Percentiles rank a stretch among this genome's conserved stretches.
These are phyloP conservation scores for Claviceps sp. DNA, from an alignment of 2,329 filamentous ascomycete genomes.

Conservation along the genomic window DNA sequence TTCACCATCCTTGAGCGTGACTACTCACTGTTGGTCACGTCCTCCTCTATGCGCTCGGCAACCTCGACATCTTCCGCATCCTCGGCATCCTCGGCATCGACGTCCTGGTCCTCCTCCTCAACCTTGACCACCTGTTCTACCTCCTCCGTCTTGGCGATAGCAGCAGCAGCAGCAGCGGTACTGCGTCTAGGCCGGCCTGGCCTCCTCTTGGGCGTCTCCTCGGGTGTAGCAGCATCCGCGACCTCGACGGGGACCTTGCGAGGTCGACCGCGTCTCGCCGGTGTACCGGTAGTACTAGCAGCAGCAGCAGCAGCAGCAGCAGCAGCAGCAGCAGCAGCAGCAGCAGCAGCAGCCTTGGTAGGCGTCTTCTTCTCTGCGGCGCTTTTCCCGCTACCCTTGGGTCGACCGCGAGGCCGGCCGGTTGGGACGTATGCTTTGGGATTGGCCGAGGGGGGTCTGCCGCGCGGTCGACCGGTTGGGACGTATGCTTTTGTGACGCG, in stretches of 20 bases:
- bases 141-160: neutral
- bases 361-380: constrained; percentile 6
- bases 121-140: neutral
- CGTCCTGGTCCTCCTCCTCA: neutral
- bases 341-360: constrained; percentile 9
- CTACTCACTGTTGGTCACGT: constrained; percentile 8
- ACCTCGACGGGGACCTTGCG: constrained; percentile 13
- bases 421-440: constrained; percentile 19
- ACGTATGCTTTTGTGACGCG: constrained; percentile 21
- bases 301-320: constrained; percentile 8
- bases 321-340: constrained; percentile 6
- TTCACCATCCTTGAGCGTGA: constrained; percentile 2
- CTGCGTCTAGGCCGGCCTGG: constrained; percentile 3
- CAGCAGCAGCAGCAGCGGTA: neutral
- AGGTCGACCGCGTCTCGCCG: constrained; percentile 17
- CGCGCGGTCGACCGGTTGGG: constrained; percentile 27
- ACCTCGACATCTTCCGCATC: constrained; percentile 9
- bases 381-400: constrained; percentile 26
- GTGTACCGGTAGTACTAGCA: constrained; percentile 5
- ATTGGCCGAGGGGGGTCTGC: constrained; percentile 26
- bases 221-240: constrained; percentile 10
- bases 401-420: constrained; percentile 34
- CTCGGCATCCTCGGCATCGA: constrained; percentile 12
- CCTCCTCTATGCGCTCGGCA: constrained; percentile 9
- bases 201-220: constrained; percentile 9